Conservation (phyloP, 345 rosid species). For the Arabidopsis arenosa region DNA sequence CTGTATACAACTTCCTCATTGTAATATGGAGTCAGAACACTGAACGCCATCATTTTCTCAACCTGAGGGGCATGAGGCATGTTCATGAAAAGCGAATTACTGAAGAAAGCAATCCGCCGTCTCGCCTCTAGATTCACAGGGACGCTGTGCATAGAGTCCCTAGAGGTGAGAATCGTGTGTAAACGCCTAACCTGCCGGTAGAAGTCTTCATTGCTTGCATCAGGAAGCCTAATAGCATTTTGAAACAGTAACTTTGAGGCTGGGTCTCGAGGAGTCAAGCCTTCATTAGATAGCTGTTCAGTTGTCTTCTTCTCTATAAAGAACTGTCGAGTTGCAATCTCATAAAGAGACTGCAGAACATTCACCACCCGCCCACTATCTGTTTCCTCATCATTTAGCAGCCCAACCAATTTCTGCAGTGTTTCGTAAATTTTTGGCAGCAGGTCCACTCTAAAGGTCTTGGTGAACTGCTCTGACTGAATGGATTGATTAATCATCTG, state of each 20-base stretch:
- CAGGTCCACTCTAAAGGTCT: slow-evolving; percentile 71
- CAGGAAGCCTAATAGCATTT: slow-evolving; percentile 79
- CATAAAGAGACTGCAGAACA: slow-evolving; percentile 86
- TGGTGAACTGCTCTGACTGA: slow-evolving; percentile 76
- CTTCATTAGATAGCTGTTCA: slow-evolving; percentile 68
- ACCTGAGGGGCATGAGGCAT: slow-evolving; percentile 99
- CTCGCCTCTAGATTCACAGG: slow-evolving; percentile 94
- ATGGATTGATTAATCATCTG: slow-evolving; percentile 79
- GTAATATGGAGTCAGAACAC: slow-evolving; percentile 92
- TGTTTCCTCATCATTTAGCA: slow-evolving; percentile 57
- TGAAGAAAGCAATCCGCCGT: slow-evolving; percentile 93
- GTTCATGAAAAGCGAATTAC: slow-evolving; percentile 96
- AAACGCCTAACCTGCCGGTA: slow-evolving; percentile 88
- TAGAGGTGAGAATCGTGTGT: slow-evolving; percentile 82
- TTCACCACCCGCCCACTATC: slow-evolving; percentile 78
- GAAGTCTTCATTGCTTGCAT: slow-evolving; percentile 66
- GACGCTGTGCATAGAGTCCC: slow-evolving; percentile 87
- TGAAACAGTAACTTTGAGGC: slow-evolving; percentile 78
- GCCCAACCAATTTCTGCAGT: slow-evolving; percentile 73
- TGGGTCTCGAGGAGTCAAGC: slow-evolving; percentile 80
- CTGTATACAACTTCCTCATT: slow-evolving; percentile 87
- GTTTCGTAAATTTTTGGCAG: slow-evolving; percentile 73
- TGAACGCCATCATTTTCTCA: slow-evolving; percentile 98
- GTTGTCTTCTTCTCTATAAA: slow-evolving; percentile 65
- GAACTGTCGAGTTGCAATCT: slow-evolving; percentile 81